Evolutionary conservation across 176 grass and related monocot species (phyloP).

Genomic region (Dactylis glomerata): DNA sequence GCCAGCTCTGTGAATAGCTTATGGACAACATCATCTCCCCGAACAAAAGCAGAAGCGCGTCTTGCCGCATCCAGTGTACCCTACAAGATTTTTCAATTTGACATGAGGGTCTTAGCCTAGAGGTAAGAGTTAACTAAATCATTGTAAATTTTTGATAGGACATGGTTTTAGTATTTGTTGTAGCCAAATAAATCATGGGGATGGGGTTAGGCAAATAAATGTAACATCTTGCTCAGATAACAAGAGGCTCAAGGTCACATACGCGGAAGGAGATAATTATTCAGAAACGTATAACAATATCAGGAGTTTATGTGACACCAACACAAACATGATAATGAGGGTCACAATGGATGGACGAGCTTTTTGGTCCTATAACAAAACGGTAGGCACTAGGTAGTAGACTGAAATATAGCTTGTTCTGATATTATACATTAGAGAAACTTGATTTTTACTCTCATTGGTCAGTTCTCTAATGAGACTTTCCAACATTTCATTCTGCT

Average conservation of each 20-base stretch:
- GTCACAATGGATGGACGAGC: neutral
- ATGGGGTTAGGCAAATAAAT: neutral
- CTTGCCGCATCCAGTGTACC: slow-evolving; percentile 69
- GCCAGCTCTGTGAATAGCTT: slow-evolving; percentile 94
- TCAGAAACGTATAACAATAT: neutral
- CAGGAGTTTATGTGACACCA: neutral
- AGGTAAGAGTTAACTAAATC: neutral
- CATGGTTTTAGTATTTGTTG: neutral
- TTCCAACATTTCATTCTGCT: neutral
- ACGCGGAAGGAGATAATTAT: neutral
- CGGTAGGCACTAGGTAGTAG: neutral
- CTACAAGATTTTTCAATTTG: slow-evolving; percentile 32
- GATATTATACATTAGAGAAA: neutral
- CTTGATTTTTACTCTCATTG: neutral
- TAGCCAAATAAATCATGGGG: neutral
- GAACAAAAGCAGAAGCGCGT: slow-evolving; percentile 75
- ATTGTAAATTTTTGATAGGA: neutral
- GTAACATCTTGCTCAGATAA: neutral
- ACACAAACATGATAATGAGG: neutral
- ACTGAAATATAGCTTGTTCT: neutral
- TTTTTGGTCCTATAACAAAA: neutral
- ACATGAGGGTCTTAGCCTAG: neutral
- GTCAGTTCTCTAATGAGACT: neutral
- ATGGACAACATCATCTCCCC: slow-evolving; percentile 91
- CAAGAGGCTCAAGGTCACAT: neutral